phyloP scores from a whole-genome alignment of 2,329 filamentous ascomycete species.

The Talaromyces piceae region DNA sequence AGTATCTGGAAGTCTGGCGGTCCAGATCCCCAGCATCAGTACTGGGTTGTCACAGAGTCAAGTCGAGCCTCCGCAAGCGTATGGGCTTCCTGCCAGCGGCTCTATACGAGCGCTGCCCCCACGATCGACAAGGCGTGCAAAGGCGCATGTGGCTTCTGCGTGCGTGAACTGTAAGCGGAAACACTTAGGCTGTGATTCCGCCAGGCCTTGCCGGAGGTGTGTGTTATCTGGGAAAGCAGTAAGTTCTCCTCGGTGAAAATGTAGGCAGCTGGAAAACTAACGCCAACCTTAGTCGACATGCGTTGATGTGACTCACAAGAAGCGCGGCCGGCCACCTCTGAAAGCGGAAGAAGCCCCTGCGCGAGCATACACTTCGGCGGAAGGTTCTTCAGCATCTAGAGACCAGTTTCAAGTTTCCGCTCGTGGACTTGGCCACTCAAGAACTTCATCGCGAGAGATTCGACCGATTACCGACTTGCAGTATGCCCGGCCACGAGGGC shows the following conservation, averaged over 20 bases:
- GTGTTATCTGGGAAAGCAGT: constrained; percentile 41
- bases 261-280: constrained; percentile 4
- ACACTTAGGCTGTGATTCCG: constrained; percentile 40
- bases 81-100: constrained; percentile 11
- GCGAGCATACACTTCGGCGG: constrained; percentile 23
- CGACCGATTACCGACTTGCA: constrained; percentile 33
- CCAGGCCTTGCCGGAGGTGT: constrained; percentile 39
- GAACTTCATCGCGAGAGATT: constrained; percentile 31
- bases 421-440: constrained; percentile 23
- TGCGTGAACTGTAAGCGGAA: constrained; percentile 45
- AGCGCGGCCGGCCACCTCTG: constrained; percentile 37
- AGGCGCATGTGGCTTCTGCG: constrained; percentile 42
- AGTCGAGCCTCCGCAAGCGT: constrained; percentile 19
- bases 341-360: constrained; percentile 36
- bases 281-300: constrained; percentile 30
- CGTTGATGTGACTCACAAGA: constrained; percentile 42
- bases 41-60: constrained; percentile 8
- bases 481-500: constrained; percentile 13
- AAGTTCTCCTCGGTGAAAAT: constrained; percentile 18
- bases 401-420: constrained; percentile 20
- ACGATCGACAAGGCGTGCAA: constrained; percentile 37
- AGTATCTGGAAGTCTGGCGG: not conserved
- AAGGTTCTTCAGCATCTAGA: constrained; percentile 18
- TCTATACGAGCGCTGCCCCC: constrained; percentile 23
- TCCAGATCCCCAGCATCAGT: constrained; percentile 12